phyloP scores from a whole-genome alignment of 306 rosid species.

The Cucumis melo region DNA sequence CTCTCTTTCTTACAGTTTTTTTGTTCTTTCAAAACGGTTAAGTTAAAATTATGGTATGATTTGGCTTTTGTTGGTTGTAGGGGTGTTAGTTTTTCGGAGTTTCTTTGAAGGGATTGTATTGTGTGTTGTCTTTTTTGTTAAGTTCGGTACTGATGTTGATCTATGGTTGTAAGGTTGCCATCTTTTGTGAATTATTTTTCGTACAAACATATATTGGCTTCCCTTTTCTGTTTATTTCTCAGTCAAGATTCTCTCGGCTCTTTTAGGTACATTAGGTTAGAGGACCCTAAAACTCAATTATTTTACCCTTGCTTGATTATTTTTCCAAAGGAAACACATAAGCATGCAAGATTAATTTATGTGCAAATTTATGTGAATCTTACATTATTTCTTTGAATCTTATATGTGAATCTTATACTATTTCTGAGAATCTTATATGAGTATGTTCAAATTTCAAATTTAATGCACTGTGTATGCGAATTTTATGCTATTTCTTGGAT shows the following conservation, averaged over 20 bases:
- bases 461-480: too few relatives aligned
- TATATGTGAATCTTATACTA: too few relatives aligned
- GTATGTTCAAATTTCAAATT: too few relatives aligned
- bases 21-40: neutral
- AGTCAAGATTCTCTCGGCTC: constrained; percentile 21
- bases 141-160: constrained; percentile 25
- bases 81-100: constrained; percentile 81
- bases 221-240: constrained; percentile 34
- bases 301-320: constrained; percentile 12
- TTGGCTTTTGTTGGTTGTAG: constrained; percentile 70
- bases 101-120: constrained; percentile 75
- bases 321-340: constrained; percentile 6
- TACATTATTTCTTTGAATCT: too few relatives aligned
- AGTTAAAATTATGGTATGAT: neutral
- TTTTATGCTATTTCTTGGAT: too few relatives aligned
- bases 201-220: constrained; percentile 24
- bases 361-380: too few relatives aligned
- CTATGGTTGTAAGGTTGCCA: neutral
- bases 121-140: constrained; percentile 46
- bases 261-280: constrained; percentile 54
- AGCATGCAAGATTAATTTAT: too few relatives aligned
- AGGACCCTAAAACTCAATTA: constrained; percentile 21
- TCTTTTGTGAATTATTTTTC: neutral
- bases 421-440: too few relatives aligned
- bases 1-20: constrained; percentile 8